phyloP scores from a whole-genome alignment of 2,329 filamentous ascomycete genomes.

The Aspergillus sp. region DNA sequence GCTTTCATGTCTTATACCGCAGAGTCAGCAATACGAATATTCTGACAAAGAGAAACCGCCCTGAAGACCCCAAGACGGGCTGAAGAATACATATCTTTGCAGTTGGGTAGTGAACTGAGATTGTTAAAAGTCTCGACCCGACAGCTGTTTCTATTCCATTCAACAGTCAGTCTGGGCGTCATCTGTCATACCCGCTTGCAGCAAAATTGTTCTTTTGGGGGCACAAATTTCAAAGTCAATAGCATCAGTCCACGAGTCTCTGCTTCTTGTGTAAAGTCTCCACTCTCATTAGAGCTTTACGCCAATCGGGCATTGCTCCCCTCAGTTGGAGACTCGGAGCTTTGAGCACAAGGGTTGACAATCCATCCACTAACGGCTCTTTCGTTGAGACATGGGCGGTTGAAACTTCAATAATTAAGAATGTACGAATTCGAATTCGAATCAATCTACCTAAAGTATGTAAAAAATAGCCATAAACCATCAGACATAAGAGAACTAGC shows the following conservation, averaged over 20 bases:
- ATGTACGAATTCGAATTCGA: conserved; percentile 6
- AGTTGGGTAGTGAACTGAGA: not conserved
- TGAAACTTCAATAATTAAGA: not conserved
- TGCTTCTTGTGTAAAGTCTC: not conserved
- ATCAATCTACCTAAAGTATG: conserved; percentile 16
- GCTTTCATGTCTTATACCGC: not conserved
- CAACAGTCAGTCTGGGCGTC: not conserved
- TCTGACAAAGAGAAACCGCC: not conserved
- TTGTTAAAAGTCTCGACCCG: not conserved
- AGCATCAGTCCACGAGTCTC: conserved; percentile 1
- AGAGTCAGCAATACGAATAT: not conserved
- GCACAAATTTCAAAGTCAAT: not conserved
- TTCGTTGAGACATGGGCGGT: not conserved
- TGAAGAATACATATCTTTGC: not conserved
- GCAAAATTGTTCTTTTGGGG: not conserved
- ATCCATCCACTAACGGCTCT: not conserved
- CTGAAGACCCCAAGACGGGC: not conserved
- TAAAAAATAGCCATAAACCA: conserved; percentile 14
- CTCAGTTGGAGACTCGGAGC: not conserved
- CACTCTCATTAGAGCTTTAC: not conserved
- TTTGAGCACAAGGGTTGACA: not conserved
- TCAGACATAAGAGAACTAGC: conserved; percentile 14
- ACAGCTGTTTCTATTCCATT: not conserved
- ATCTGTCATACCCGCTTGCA: conserved; percentile 10
- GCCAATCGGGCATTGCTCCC: not conserved